These are phyloP conservation scores for Sporothrix pseudoabietina DNA, from an alignment of 2,329 filamentous ascomycete genomes.

Conservation along the genomic window DNA sequence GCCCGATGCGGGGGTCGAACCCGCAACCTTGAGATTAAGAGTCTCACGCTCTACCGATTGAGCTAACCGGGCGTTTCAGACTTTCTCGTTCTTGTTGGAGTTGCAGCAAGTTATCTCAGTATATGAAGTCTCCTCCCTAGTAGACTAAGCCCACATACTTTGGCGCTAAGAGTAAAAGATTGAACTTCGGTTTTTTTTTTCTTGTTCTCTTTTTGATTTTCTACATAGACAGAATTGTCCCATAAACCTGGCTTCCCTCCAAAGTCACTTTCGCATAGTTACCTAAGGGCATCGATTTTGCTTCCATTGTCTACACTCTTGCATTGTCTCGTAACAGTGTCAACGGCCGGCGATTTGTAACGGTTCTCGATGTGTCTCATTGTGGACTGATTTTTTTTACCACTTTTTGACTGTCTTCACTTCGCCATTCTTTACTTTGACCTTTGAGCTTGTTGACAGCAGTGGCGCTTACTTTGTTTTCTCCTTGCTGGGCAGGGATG, in stretches of 20 bases:
- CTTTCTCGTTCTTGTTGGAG: constrained; percentile 21
- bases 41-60: constrained; percentile 75
- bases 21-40: constrained; percentile 54
- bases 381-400: not conserved
- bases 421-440: not conserved
- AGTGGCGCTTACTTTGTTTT: not conserved
- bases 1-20: constrained; percentile 52
- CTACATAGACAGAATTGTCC: not conserved
- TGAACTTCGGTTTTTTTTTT: not conserved
- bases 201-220: not conserved
- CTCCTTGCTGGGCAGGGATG: not conserved
- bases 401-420: not conserved
- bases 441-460: not conserved
- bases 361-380: not conserved
- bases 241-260: not conserved
- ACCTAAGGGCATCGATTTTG: not conserved
- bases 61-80: constrained; percentile 57
- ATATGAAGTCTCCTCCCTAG: not conserved
- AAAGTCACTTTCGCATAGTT: not conserved
- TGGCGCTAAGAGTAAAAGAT: not conserved
- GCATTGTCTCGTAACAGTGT: not conserved
- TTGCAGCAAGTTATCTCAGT: not conserved
- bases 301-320: not conserved
- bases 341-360: not conserved
- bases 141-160: not conserved